phyloP scores from a whole-genome alignment of 2,329 filamentous ascomycete genomes.

The Diplodia seriata region DNA sequence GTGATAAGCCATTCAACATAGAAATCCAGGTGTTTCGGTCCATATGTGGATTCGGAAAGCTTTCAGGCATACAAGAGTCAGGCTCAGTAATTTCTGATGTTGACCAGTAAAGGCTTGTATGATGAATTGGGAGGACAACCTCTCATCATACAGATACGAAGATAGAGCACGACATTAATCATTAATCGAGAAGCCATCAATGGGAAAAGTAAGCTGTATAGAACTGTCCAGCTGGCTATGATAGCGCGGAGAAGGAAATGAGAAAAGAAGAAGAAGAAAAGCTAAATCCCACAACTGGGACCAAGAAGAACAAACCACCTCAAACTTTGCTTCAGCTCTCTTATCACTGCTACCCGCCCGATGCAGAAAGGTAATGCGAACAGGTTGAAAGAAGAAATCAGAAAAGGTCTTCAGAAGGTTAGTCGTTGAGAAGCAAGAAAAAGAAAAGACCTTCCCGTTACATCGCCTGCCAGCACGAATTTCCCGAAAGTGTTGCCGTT shows the following conservation, averaged over 20 bases:
- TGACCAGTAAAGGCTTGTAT: neutral
- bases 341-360: conserved; percentile 18
- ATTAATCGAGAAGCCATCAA: neutral
- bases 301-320: conserved; percentile 1
- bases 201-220: conserved; percentile 4
- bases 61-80: neutral
- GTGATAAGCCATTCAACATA: neutral
- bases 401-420: conserved; percentile 10
- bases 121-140: neutral
- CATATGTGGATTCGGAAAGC: neutral
- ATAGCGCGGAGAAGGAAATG: neutral
- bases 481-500: conserved; percentile 4
- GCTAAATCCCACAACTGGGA: neutral
- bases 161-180: neutral
- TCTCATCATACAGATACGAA: neutral
- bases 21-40: neutral
- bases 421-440: neutral
- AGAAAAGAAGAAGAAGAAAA: neutral
- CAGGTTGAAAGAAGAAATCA: neutral
- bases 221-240: conserved; percentile 9
- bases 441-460: neutral
- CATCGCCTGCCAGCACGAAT: conserved; percentile 12
- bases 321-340: conserved; percentile 16
- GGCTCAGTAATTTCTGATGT: neutral
- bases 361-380: conserved; percentile 7